Evolutionary conservation across 1,284 basidiomycete genomes (phyloP).

Genomic region (Irpex sp.): DNA sequence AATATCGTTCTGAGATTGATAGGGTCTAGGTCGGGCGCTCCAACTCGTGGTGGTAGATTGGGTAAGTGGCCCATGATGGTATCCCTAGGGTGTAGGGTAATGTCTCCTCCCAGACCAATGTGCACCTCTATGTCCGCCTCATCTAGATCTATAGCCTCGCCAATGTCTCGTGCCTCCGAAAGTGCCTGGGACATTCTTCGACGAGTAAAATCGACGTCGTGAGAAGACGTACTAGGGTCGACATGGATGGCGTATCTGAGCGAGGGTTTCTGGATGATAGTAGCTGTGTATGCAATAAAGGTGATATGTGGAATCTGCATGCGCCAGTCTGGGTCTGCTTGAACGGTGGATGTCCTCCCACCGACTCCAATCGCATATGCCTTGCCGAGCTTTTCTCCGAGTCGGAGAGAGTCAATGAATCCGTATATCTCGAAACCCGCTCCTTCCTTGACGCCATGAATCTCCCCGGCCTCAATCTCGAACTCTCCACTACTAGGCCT

Average conservation of each 20-base stretch:
- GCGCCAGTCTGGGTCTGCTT: not conserved
- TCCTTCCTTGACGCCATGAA: not conserved
- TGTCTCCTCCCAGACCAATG: not conserved
- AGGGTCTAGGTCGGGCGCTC: not conserved
- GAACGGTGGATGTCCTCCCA: not conserved
- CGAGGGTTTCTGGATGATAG: not conserved
- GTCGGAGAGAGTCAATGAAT: not conserved
- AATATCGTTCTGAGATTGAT: not conserved
- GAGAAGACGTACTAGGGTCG: not conserved
- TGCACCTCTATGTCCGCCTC: not conserved
- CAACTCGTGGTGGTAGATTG: not conserved
- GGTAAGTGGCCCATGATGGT: not conserved
- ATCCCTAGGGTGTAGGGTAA: not conserved
- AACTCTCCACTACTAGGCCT: not conserved
- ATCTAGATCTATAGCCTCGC: not conserved
- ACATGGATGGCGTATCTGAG: not conserved
- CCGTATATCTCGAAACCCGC: not conserved
- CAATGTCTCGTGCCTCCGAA: not conserved
- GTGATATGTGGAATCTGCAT: not conserved
- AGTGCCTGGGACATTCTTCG: not conserved
- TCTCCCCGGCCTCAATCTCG: not conserved
- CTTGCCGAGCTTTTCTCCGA: not conserved
- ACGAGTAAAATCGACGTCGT: not conserved
- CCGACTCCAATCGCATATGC: not conserved
- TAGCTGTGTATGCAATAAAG: not conserved